Conservation (phyloP, 768 basidiomycete genomes). For the Suillus brevipes region DNA sequence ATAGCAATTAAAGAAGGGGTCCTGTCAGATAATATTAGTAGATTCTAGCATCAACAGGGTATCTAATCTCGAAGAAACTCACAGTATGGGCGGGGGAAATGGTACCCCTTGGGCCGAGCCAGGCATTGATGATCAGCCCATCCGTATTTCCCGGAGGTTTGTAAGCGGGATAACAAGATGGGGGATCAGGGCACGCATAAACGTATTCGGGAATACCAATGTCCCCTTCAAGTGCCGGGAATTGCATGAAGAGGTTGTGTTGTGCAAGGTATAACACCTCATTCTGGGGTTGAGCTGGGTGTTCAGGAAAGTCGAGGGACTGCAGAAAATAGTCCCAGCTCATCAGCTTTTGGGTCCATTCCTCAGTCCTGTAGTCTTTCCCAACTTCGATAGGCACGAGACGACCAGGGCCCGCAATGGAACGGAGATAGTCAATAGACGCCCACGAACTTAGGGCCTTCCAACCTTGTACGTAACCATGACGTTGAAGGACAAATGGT, state of each 20-base stretch:
- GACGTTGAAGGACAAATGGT: constrained; percentile 71
- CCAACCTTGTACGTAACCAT: constrained; percentile 64
- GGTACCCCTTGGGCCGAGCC: constrained; percentile 81
- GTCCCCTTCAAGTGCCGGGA: constrained; percentile 74
- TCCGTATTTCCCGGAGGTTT: constrained; percentile 65
- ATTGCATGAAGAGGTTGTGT: constrained; percentile 81
- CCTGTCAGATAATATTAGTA: constrained; percentile 45
- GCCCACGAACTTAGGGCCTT: constrained; percentile 79
- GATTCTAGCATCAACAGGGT: constrained; percentile 9
- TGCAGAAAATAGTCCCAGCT: constrained; percentile 75
- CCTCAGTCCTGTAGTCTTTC: constrained; percentile 70
- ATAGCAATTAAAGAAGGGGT: constrained; percentile 92
- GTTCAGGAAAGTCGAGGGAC: constrained; percentile 34
- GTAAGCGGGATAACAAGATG: constrained; percentile 51
- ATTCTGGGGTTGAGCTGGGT: constrained; percentile 14
- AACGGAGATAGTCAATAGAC: constrained; percentile 65
- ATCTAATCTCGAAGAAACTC: constrained; percentile 35
- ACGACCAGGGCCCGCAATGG: constrained; percentile 74
- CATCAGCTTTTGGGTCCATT: constrained; percentile 83
- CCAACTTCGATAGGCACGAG: constrained; percentile 92
- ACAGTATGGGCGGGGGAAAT: constrained; percentile 88
- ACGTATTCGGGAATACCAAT: constrained; percentile 88
- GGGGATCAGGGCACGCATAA: constrained; percentile 57
- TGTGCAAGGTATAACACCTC: constrained; percentile 83
- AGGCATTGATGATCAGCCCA: constrained; percentile 68